Percentiles rank a stretch among this genome's conserved stretches.
Conservation (phyloP, 257 asterid genomes). For the Scutellaria minor region DNA sequence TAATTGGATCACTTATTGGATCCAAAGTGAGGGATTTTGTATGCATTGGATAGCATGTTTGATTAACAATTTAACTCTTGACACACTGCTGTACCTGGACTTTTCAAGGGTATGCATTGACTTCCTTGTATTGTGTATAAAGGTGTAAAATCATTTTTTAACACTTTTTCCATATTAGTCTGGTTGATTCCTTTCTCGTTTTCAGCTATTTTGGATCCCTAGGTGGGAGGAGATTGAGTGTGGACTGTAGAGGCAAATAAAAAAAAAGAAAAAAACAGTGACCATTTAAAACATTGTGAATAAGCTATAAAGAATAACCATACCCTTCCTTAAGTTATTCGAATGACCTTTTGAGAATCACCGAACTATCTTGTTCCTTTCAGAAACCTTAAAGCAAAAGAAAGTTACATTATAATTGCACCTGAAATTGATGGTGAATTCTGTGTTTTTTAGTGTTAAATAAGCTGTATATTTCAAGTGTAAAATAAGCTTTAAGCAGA, state of each 20-base stretch:
- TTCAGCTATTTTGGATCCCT: conserved; percentile 5
- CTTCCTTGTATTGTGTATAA: conserved; percentile 6
- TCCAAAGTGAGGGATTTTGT: background rate
- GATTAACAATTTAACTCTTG: too few relatives aligned
- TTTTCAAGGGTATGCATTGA: background rate
- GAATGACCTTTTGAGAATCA: background rate
- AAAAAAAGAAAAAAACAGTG: background rate
- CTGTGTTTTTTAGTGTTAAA: too few relatives aligned
- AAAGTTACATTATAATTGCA: background rate
- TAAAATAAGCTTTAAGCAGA: conserved; percentile 8
- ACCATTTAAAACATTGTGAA: background rate
- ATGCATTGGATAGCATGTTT: background rate
- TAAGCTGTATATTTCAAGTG: background rate
- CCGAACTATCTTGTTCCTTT: conserved; percentile 7
- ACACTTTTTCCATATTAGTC: conserved; percentile 1
- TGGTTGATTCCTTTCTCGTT: conserved; percentile 17
- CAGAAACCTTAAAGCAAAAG: conserved; percentile 6
- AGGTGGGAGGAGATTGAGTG: background rate
- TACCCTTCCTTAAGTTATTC: background rate
- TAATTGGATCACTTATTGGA: background rate
- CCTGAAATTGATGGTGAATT: conserved; percentile 4
- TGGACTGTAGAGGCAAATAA: background rate
- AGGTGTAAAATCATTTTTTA: background rate
- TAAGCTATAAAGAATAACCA: conserved; percentile 4
- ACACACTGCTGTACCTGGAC: too few relatives aligned